Base-by-base conservation (phyloP, 139 green algal species). In the Zygnema cylindricum region DNA sequence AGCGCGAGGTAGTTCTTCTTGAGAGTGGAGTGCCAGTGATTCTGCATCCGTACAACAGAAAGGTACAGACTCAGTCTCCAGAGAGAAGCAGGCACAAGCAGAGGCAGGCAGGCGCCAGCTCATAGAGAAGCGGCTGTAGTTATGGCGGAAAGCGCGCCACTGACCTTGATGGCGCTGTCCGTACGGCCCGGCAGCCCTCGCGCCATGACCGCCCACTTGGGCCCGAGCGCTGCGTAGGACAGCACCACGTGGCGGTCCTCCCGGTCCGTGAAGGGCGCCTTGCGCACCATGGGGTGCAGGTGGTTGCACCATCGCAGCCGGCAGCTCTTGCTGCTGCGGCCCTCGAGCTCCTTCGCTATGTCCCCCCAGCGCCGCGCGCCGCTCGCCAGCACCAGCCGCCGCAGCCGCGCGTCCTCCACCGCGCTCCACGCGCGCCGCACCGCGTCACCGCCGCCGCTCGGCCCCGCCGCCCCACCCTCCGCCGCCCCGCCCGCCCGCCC, bases 241-340 rank as follows among this genome's bases (percentile, higher is more conserved):
- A 63, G 39, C 36, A 90, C 39, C 77, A 90, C 77, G 22, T 69
- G 38, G 35, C 38, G n/a, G 39, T 90, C 86, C 81, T 90, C 86
- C 36, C 81, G 77, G 2, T 90, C 86, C 69, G 86, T 90, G 69
- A 90, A 90, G 0, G 95, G 89, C 0, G 91, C 92, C 82, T 95
- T 96, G 55, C 95, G 95, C 95, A 91, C 91, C 55, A 69, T 77
- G 22, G 92, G 92, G 43, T 94, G 91, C 21, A 94, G 75, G 76
- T 94, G 92, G 54, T 94, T 94, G 82, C 92, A 94, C 92, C 92
- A 94, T 35, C 95, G 79, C 11, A 98, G 92, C 2, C 96, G 90
- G 91, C 96, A 98, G 82, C 91, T 95, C 89, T 98, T 98, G 75
- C 95, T 95, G 0, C 88, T 95, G 11, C 96, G 94, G 0, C 95